These are phyloP conservation scores for Durio zibethinus DNA, from an alignment of 345 rosid genomes.

Conservation along the genomic window DNA sequence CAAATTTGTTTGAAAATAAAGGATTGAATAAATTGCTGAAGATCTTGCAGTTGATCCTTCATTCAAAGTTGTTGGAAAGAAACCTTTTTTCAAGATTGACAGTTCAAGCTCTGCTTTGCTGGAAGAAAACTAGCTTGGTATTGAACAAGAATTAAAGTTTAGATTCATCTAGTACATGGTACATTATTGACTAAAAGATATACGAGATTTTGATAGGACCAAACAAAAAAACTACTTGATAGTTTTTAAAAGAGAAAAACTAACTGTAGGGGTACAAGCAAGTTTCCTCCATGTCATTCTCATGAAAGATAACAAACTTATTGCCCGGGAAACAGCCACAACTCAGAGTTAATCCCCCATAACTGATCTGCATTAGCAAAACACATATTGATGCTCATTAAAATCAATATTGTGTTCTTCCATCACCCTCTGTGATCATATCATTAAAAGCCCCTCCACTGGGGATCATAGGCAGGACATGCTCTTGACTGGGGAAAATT, in stretches of 20 bases:
- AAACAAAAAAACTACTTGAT: neutral
- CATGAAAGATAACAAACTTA: neutral
- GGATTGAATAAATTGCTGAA: neutral
- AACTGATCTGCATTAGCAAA: too few species aligned
- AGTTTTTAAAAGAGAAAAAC: neutral
- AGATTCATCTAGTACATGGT: neutral
- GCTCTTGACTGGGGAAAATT: too few species aligned
- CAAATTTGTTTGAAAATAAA: neutral
- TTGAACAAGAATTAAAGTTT: neutral
- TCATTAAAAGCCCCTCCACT: too few species aligned
- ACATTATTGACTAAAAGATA: neutral
- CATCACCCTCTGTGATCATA: too few species aligned
- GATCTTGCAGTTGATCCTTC: neutral
- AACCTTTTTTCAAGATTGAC: neutral
- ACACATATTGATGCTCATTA: too few species aligned
- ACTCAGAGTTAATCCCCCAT: neutral
- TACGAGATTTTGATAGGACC: neutral
- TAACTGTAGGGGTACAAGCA: neutral
- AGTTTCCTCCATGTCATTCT: neutral
- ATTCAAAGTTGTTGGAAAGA: too few species aligned
- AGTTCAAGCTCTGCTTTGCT: neutral
- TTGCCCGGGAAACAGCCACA: neutral
- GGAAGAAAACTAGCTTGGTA: neutral
- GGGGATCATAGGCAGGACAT: too few species aligned
- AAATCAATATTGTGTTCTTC: too few species aligned